phyloP scores from a whole-genome alignment of 108 stramenopile genomes.

The Stephanodiscus triporus region DNA sequence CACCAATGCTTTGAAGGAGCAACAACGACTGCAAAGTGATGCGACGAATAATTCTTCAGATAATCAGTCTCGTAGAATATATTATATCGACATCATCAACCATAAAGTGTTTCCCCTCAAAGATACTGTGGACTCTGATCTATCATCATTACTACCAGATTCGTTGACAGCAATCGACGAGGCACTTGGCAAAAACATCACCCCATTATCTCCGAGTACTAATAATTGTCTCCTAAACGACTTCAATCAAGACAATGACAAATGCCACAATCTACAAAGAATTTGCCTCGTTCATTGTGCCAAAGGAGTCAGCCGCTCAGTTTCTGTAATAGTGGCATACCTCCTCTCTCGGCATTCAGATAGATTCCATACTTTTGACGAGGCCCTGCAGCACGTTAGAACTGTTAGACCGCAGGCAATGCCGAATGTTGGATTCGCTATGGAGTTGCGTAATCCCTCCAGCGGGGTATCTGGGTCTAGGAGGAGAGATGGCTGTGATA shows the following conservation, averaged over 20 bases:
- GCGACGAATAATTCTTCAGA: neutral
- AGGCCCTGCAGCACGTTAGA: slow-evolving; percentile 31
- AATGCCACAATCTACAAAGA: slow-evolving; percentile 7
- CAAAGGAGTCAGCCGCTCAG: slow-evolving; percentile 44
- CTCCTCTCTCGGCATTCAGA: slow-evolving; percentile 29
- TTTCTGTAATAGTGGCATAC: slow-evolving; percentile 43
- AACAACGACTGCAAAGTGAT: slow-evolving; percentile 8
- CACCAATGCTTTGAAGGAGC: slow-evolving; percentile 18
- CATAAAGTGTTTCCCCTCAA: slow-evolving; percentile 30
- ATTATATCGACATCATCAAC: slow-evolving; percentile 2
- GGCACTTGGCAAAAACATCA: slow-evolving; percentile 6
- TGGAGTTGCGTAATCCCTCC: slow-evolving; percentile 31
- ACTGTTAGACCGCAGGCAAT: slow-evolving; percentile 22
- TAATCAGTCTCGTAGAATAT: neutral
- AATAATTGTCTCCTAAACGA: neutral
- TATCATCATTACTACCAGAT: slow-evolving; percentile 22
- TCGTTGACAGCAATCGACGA: slow-evolving; percentile 29
- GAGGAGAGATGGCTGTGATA: too few species aligned
- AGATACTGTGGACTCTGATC: slow-evolving; percentile 35
- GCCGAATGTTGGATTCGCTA: slow-evolving; percentile 44
- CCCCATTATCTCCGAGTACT: neutral
- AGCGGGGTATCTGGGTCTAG: too few species aligned
- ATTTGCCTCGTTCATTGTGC: slow-evolving; percentile 50
- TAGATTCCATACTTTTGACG: slow-evolving; percentile 31
- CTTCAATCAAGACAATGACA: slow-evolving; percentile 1